These are phyloP conservation scores for Medicago ruthenica DNA, from an alignment of 306 rosid species.

Conservation along the genomic window DNA sequence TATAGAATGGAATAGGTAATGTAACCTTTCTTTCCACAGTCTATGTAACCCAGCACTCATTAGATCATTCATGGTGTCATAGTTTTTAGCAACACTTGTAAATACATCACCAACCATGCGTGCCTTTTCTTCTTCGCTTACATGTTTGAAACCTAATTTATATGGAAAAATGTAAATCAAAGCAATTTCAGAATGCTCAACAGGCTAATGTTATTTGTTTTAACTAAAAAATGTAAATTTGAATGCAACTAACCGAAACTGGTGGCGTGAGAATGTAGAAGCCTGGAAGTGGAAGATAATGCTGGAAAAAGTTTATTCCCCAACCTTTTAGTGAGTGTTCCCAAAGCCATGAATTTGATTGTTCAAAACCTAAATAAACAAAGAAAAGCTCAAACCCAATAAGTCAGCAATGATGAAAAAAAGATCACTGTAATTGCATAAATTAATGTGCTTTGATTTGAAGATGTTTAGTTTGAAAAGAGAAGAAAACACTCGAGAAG, in stretches of 20 bases:
- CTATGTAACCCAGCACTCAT: constrained; percentile 96
- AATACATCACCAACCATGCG: constrained; percentile 86
- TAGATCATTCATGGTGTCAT: constrained; percentile 90
- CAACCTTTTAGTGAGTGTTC: constrained; percentile 55
- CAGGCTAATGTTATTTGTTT: neutral
- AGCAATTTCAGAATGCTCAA: neutral
- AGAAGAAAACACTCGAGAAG: too few species aligned
- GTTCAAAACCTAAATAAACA: neutral
- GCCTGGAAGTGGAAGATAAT: constrained; percentile 59
- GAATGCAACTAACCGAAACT: constrained; percentile 77
- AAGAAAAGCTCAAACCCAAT: neutral
- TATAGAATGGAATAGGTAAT: neutral
- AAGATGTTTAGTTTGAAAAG: too few species aligned
- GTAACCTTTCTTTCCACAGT: constrained; percentile 95
- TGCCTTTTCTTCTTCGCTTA: constrained; percentile 89
- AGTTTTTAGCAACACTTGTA: constrained; percentile 83
- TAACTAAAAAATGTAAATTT: constrained; percentile 11
- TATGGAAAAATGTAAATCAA: neutral
- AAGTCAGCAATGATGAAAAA: neutral
- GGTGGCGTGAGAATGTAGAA: constrained; percentile 89
- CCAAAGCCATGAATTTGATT: constrained; percentile 66
- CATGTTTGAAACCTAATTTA: constrained; percentile 78
- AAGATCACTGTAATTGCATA: neutral
- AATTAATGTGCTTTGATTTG: too few species aligned
- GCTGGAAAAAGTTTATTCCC: constrained; percentile 58